Conservation (phyloP, 768 basidiomycete species). For the Suillus lakei region DNA sequence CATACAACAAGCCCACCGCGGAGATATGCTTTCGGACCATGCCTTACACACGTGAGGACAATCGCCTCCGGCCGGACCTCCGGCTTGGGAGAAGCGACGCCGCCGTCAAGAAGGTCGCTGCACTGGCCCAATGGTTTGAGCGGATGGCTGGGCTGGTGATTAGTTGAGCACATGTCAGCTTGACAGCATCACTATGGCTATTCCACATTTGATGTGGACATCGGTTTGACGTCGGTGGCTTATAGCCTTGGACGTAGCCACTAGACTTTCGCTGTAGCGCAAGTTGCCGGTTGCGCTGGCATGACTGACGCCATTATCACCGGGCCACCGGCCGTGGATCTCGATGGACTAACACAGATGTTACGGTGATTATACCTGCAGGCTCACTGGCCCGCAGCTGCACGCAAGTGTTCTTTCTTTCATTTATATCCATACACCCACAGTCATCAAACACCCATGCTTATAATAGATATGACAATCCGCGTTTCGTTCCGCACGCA, state of each 20-base stretch:
- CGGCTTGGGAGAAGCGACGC: constrained; percentile 73
- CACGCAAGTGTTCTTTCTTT: constrained; percentile 1
- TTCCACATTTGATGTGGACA: not conserved
- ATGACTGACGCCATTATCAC: not conserved
- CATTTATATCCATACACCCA: not conserved
- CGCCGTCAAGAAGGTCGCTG: constrained; percentile 67
- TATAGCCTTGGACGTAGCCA: not conserved
- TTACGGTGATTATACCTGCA: constrained; percentile 6
- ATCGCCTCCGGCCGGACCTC: constrained; percentile 69
- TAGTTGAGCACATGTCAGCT: not conserved
- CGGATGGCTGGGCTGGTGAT: constrained; percentile 57
- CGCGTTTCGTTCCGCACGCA: constrained; percentile 3
- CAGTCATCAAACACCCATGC: not conserved
- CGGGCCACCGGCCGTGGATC: not conserved
- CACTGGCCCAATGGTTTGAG: constrained; percentile 75
- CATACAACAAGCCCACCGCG: constrained; percentile 60
- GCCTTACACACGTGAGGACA: constrained; percentile 65
- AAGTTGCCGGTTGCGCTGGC: not conserved
- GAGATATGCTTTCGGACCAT: constrained; percentile 83
- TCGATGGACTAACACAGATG: not conserved
- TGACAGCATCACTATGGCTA: not conserved
- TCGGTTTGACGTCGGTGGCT: not conserved
- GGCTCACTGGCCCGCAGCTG: constrained; percentile 1
- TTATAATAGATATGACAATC: constrained; percentile 1
- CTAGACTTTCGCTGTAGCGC: not conserved